Evolutionary conservation across 257 asterid species (phyloP), one percentile per base, ranked within the genome.

Genomic region (Solanum pinnatisectum): DNA sequence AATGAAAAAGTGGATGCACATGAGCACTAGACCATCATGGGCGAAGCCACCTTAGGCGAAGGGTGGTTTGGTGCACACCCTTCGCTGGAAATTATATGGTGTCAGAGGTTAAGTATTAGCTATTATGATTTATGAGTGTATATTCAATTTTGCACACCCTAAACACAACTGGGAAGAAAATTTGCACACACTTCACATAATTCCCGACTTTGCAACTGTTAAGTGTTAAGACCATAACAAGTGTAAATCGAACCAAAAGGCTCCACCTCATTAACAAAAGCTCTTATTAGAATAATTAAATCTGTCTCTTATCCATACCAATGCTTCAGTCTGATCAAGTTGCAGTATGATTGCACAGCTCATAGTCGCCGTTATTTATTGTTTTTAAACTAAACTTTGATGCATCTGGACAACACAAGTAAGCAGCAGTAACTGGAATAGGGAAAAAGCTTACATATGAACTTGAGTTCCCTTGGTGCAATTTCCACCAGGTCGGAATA

Each of bases 401-500:
- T 1, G 12, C 40, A 79, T 15, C 67, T 27, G 39, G 25, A 81
- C 42, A 30, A 82, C 44, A 18, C 12, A 82, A 49, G 37, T 82
- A 82, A 82, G 44, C 71, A 49, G 86, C 8, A 82, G 3, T 49
- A 30, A 82, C 30, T 82, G 44, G 44, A 49, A 82, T 32, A 46
- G 30, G 3, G 70, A 82, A 73, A 56, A 23, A 2, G 25, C 91
- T 67, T 77, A 92, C 94, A 88, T 27, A 46, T 83, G 90, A 92
- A 89, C 81, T 87, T 76, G 88, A 92, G 89, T 49, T 92, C 94
- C 67, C 46, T 68, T 0, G 94, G 94, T 39, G 87, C 88, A 63
- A 92, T 87, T 63, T 90, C 94, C 73, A 92, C 86, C 81, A 90
- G 91, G n/a, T 90, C 88, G 18, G 39, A 71, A 89, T 82, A 83